These are phyloP conservation scores for Pezicula neosporulosa DNA, from an alignment of 2,329 filamentous ascomycete genomes.

Conservation along the genomic window DNA sequence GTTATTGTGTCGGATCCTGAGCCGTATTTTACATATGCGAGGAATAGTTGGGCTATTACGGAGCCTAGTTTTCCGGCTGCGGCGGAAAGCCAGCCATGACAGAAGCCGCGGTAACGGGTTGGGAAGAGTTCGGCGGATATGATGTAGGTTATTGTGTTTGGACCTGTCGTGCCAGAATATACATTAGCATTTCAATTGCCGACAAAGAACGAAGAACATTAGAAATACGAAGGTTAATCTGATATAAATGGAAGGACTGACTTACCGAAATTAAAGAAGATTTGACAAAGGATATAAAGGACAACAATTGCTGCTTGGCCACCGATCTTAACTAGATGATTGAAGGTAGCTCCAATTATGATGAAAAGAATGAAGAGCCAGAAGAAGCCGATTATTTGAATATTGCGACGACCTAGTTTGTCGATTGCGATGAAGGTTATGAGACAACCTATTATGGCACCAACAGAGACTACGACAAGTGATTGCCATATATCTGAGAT, in stretches of 20 bases:
- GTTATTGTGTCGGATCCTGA: background rate
- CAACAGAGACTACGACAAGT: slow-evolving; percentile 15
- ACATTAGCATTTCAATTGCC: too few species aligned
- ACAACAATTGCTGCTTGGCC: slow-evolving; percentile 23
- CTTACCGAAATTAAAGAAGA: slow-evolving; percentile 47
- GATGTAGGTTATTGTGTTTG: slow-evolving; percentile 2
- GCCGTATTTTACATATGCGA: slow-evolving; percentile 4
- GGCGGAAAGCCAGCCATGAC: slow-evolving; percentile 59
- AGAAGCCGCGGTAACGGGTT: slow-evolving; percentile 59
- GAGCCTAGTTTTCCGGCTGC: slow-evolving; percentile 57
- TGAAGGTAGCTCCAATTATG: slow-evolving; percentile 28
- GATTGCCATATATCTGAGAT: slow-evolving; percentile 16
- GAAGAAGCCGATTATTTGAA: slow-evolving; percentile 19
- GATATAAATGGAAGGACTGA: slow-evolving; percentile 37
- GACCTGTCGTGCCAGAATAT: background rate
- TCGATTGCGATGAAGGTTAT: slow-evolving; percentile 18
- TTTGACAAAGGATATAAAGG: slow-evolving; percentile 41
- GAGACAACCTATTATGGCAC: slow-evolving; percentile 11
- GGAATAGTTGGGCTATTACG: slow-evolving; percentile 29
- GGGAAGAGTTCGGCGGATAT: slow-evolving; percentile 60
- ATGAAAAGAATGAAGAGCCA: slow-evolving; percentile 20
- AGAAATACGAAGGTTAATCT: too few species aligned
- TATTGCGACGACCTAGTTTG: slow-evolving; percentile 14
- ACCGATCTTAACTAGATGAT: slow-evolving; percentile 16
- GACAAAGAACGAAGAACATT: too few species aligned